Percentiles rank a stretch among this genome's conserved stretches.
These are phyloP conservation scores for Mycena alexandri DNA, from an alignment of 768 basidiomycete species.

Conservation along the genomic window DNA sequence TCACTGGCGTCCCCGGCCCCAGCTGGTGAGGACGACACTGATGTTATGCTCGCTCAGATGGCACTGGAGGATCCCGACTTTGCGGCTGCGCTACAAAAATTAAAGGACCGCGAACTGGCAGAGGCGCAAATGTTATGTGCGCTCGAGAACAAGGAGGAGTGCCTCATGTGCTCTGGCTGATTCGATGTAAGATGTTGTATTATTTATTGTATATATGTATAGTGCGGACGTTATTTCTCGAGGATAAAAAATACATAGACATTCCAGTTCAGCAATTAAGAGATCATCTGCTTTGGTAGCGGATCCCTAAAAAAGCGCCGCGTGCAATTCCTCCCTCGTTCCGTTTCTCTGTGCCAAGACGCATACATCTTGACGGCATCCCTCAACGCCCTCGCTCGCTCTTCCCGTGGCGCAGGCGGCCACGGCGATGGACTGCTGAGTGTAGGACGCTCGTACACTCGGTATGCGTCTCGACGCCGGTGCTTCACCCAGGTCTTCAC, in stretches of 20 bases:
- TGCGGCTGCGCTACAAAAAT: constrained; percentile 79
- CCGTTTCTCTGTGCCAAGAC: constrained; percentile 1
- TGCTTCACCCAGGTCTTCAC: background rate
- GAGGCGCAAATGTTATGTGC: constrained; percentile 87
- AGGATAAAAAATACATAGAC: too few species aligned
- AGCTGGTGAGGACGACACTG: constrained; percentile 47
- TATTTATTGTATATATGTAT: constrained; percentile 1
- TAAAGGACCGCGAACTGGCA: constrained; percentile 80
- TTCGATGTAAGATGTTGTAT: background rate
- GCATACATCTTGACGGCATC: background rate
- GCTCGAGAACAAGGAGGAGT: constrained; percentile 94
- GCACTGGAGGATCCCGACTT: constrained; percentile 79
- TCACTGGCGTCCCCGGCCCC: constrained; percentile 3
- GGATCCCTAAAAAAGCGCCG: background rate
- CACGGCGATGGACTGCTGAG: background rate
- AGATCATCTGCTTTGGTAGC: too few species aligned
- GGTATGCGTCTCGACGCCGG: too few species aligned
- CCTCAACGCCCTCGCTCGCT: background rate
- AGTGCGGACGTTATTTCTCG: background rate
- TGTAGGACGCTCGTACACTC: too few species aligned
- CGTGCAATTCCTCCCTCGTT: constrained; percentile 1
- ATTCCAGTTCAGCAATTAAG: too few species aligned
- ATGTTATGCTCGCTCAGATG: constrained; percentile 64
- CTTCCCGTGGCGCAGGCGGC: background rate
- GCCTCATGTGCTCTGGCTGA: constrained; percentile 90